A percentile compares a stretch with the other conserved stretches of the same genome.
phyloP scores from a whole-genome alignment of 768 basidiomycete species.

The Leccinum longicurvipes region DNA sequence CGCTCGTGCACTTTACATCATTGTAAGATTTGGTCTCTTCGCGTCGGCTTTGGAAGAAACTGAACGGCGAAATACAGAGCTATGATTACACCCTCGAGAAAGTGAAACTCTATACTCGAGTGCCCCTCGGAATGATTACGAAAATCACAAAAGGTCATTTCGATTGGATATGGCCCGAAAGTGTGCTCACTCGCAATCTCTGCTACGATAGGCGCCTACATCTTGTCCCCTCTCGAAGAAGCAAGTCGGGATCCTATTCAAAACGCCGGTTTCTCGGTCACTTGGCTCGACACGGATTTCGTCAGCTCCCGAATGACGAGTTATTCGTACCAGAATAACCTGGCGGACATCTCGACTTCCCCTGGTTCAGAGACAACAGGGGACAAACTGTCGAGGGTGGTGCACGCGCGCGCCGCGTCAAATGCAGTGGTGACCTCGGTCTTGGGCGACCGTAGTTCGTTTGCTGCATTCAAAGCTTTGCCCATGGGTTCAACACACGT shows the following conservation, averaged over 20 bases:
- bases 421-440: conserved; percentile 34
- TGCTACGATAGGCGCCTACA: conserved; percentile 79
- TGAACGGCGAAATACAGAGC: conserved; percentile 47
- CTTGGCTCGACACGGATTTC: conserved; percentile 72
- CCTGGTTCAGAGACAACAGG: conserved; percentile 1
- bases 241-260: conserved; percentile 83
- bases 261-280: conserved; percentile 83
- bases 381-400: conserved; percentile 26
- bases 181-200: background rate
- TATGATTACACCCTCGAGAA: conserved; percentile 94
- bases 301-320: conserved; percentile 71
- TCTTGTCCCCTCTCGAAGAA: conserved; percentile 90
- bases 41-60: background rate
- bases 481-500: conserved; percentile 61
- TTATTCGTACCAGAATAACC: conserved; percentile 78
- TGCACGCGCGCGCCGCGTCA: conserved; percentile 15
- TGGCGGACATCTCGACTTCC: conserved; percentile 30
- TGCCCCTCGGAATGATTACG: conserved; percentile 80
- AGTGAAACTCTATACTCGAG: conserved; percentile 84
- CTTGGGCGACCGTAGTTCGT: conserved; percentile 39
- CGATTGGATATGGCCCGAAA: background rate
- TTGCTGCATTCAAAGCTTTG: conserved; percentile 77
- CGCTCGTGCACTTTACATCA: conserved; percentile 63
- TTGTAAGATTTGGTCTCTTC: conserved; percentile 48
- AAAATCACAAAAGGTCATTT: conserved; percentile 70